phyloP scores from a whole-genome alignment of 495 filamentous ascomycete species.

The Pyrenula massariospora region DNA sequence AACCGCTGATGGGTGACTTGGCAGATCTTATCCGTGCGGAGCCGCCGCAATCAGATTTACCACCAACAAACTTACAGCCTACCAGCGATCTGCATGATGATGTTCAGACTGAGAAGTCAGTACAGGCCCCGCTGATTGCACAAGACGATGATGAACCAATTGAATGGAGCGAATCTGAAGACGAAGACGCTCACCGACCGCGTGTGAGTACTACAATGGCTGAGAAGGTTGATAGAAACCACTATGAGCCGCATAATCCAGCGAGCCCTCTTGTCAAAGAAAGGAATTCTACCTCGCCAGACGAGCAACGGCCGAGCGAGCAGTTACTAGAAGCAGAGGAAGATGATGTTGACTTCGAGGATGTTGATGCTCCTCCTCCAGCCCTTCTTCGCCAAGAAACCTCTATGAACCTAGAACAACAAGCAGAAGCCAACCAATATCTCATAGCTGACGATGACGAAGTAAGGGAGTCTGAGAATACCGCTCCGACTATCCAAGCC shows the following conservation, averaged over 20 bases:
- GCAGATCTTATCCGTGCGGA: constrained; percentile 25
- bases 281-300: neutral
- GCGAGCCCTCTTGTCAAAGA: neutral
- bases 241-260: neutral
- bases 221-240: constrained; percentile 4
- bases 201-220: constrained; percentile 13
- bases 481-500: neutral
- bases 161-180: constrained; percentile 27
- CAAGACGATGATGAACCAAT: constrained; percentile 10
- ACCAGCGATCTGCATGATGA: neutral
- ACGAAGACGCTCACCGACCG: constrained; percentile 11
- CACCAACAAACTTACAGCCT: constrained; percentile 7
- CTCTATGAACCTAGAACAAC: neutral
- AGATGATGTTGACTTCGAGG: constrained; percentile 29
- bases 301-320: no score
- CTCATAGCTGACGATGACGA: constrained; percentile 1
- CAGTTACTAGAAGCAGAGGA: constrained; percentile 11
- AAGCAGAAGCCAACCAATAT: constrained; percentile 3
- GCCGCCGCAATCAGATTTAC: constrained; percentile 11
- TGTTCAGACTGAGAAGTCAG: no score
- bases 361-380: constrained; percentile 17
- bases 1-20: constrained; percentile 25
- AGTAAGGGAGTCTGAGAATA: neutral
- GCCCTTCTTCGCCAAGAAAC: constrained; percentile 1
- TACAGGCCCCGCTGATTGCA: neutral